phyloP scores from a whole-genome alignment of 768 basidiomycete species.

The Austroboletus eburneus region DNA sequence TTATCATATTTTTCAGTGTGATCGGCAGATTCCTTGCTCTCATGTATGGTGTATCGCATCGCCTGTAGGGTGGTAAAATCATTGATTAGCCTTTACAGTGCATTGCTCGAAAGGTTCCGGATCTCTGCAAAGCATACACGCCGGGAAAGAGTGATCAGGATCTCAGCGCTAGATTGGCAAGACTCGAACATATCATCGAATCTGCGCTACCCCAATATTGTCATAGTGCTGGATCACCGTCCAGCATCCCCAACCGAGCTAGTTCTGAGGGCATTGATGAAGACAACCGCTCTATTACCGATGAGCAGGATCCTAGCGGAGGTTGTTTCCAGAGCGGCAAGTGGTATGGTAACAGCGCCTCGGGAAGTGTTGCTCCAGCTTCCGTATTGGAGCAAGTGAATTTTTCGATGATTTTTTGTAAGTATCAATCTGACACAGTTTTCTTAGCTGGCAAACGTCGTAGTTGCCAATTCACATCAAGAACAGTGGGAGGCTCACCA shows the following conservation, averaged over 20 bases:
- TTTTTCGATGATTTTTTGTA: constrained; percentile 20
- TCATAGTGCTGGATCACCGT: constrained; percentile 37
- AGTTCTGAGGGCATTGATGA: constrained; percentile 53
- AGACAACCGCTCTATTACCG: constrained; percentile 65
- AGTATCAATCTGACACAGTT: constrained; percentile 15
- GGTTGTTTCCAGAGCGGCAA: constrained; percentile 80
- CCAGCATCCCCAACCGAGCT: constrained; percentile 37
- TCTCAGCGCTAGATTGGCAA: constrained; percentile 63
- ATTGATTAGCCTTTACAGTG: constrained; percentile 45
- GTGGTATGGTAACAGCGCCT: constrained; percentile 83
- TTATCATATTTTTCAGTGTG: constrained; percentile 52
- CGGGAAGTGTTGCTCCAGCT: constrained; percentile 76
- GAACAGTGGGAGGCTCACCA: constrained; percentile 26
- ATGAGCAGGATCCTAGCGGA: constrained; percentile 71
- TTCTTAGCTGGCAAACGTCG: constrained; percentile 50
- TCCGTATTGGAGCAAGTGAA: constrained; percentile 76
- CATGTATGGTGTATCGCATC: constrained; percentile 50
- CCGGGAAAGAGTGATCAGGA: constrained; percentile 86
- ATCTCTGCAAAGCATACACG: constrained; percentile 84
- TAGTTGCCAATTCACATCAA: constrained; percentile 38
- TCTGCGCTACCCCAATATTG: constrained; percentile 74
- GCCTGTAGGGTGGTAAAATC: constrained; percentile 3
- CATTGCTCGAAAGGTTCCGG: constrained; percentile 80
- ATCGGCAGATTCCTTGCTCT: constrained; percentile 80
- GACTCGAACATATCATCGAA: constrained; percentile 80